phyloP scores from a whole-genome alignment of 371 early-diverging fungal species.

The Mortierella sp. region DNA sequence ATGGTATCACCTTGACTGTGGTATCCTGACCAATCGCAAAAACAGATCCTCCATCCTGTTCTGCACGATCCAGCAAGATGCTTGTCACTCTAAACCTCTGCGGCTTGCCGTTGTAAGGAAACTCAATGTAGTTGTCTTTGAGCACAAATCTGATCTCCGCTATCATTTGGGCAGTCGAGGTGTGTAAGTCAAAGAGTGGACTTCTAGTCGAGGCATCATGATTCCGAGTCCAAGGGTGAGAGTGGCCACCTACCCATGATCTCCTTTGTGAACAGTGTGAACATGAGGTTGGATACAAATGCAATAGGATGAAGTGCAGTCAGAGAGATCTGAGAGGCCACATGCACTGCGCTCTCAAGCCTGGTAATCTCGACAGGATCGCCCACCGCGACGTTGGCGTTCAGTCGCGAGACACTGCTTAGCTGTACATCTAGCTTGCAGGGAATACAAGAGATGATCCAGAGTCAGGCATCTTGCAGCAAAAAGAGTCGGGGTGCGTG shows the following conservation, averaged over 20 bases:
- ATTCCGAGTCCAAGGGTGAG: neutral
- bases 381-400: slow-evolving; percentile 54
- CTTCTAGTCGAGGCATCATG: neutral
- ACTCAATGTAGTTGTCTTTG: slow-evolving; percentile 61
- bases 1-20: slow-evolving; percentile 46
- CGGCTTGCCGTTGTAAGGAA: slow-evolving; percentile 62
- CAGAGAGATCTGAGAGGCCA: slow-evolving; percentile 40
- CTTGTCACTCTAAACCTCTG: slow-evolving; percentile 56
- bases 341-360: slow-evolving; percentile 33
- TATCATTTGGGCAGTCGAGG: slow-evolving; percentile 13
- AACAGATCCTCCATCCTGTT: slow-evolving; percentile 35
- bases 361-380: slow-evolving; percentile 46
- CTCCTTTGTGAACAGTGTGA: slow-evolving; percentile 56
- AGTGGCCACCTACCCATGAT: slow-evolving; percentile 46
- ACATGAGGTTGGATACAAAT: slow-evolving; percentile 48
- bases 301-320: slow-evolving; percentile 36
- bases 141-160: slow-evolving; percentile 65
- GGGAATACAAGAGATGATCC: neutral
- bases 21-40: slow-evolving; percentile 48
- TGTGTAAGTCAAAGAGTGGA: slow-evolving; percentile 8
- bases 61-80: slow-evolving; percentile 43
- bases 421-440: slow-evolving; percentile 52
- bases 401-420: slow-evolving; percentile 50
- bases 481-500: neutral
- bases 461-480: neutral